phyloP scores from a whole-genome alignment of 495 filamentous ascomycete genomes.

The Podospora didyma region DNA sequence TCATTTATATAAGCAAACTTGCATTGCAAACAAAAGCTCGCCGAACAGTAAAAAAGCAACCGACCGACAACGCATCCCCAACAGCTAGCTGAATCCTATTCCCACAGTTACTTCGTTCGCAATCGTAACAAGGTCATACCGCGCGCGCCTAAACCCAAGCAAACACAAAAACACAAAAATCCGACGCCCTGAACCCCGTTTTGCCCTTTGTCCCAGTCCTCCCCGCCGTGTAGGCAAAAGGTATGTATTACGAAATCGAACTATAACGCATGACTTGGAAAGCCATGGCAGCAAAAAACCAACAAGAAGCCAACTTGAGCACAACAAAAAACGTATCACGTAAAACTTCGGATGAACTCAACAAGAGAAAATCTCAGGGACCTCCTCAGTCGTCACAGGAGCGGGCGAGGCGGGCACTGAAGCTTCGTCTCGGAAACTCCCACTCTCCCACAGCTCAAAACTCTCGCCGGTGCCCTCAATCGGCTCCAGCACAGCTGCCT shows the following conservation, averaged over 20 bases:
- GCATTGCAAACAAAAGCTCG: too few species aligned
- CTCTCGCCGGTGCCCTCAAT: constrained; percentile 49
- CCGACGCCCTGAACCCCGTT: too few species aligned
- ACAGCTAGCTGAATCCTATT: too few species aligned
- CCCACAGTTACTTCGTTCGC: too few species aligned
- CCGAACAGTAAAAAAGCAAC: not conserved
- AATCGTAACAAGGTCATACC: too few species aligned
- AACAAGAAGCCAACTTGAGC: not conserved
- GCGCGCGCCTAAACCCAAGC: too few species aligned
- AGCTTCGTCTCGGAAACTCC: constrained; percentile 50
- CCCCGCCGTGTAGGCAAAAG: not conserved
- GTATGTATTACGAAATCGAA: constrained; percentile 1
- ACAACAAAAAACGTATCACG: not conserved
- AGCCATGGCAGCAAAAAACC: not conserved
- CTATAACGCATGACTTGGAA: not conserved
- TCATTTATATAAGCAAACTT: not conserved
- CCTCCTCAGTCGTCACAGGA: constrained; percentile 3
- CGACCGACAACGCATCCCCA: too few species aligned
- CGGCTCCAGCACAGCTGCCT: constrained; percentile 44
- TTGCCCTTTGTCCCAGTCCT: not conserved
- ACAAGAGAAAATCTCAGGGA: not conserved
- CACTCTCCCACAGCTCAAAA: constrained; percentile 65
- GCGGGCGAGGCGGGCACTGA: constrained; percentile 18
- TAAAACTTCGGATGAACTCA: constrained; percentile 1
- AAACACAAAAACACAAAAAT: too few species aligned